Conservation (phyloP, 75 land plant genomes). For the Cunninghamia lanceolata region DNA sequence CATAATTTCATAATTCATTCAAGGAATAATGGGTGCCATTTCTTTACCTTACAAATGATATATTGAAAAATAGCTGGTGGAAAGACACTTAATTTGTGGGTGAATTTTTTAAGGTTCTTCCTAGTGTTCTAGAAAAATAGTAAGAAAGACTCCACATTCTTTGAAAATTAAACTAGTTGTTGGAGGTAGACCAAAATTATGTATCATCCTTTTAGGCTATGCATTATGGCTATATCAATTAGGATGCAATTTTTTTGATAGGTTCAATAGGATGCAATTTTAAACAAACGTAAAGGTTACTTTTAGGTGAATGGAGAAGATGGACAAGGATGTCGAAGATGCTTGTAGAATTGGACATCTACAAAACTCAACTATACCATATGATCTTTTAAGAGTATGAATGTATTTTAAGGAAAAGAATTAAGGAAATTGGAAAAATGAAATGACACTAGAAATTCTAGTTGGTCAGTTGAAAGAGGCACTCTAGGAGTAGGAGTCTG, state of each 20-base stretch:
- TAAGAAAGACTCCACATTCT: slow-evolving; percentile 51
- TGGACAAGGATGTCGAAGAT: slow-evolving; percentile 64
- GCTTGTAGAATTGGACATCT: slow-evolving; percentile 44
- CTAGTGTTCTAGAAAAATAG: slow-evolving; percentile 69
- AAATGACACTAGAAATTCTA: too few relatives aligned
- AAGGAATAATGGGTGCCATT: slow-evolving; percentile 79
- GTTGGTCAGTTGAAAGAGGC: too few relatives aligned
- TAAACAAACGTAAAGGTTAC: slow-evolving; percentile 58
- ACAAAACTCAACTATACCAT: too few relatives aligned
- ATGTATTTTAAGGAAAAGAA: too few relatives aligned
- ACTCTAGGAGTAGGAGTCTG: too few relatives aligned
- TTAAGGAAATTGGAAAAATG: too few relatives aligned
- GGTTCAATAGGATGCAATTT: too few relatives aligned
- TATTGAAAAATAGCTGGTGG: slow-evolving; percentile 86
- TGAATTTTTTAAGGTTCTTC: slow-evolving; percentile 93
- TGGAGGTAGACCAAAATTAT: slow-evolving; percentile 69
- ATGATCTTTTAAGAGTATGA: too few relatives aligned
- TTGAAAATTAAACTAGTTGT: slow-evolving; percentile 60
- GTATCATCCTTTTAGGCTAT: slow-evolving; percentile 72
- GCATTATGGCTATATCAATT: slow-evolving; percentile 55
- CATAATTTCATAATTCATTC: slow-evolving; percentile 58
- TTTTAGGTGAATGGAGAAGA: slow-evolving; percentile 34
- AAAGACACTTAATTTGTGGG: slow-evolving; percentile 86
- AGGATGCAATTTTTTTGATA: too few relatives aligned
- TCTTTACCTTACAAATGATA: slow-evolving; percentile 91